Evolutionary conservation across 805 yeast species (phyloP).

Genomic region (Pichia nanzhaoensis): DNA sequence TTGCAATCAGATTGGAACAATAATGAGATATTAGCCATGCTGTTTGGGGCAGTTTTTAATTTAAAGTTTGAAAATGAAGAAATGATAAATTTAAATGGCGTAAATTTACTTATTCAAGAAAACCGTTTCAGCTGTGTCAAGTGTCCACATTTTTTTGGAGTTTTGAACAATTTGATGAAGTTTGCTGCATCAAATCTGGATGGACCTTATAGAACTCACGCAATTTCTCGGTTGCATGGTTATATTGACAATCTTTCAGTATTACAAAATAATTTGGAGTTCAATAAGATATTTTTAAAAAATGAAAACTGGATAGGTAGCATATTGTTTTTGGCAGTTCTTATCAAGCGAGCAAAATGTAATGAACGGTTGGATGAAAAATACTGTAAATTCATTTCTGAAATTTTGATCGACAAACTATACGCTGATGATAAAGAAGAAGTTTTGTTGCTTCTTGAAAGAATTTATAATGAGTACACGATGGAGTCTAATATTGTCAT

Average conservation of each 20-base stretch:
- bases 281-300: neutral
- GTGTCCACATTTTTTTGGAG: conserved; percentile 36
- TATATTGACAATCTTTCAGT: neutral
- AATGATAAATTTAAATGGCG: too few species aligned
- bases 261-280: neutral
- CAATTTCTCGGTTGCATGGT: neutral
- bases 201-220: neutral
- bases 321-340: conserved; percentile 1
- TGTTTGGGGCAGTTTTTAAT: conserved; percentile 44
- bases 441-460: conserved; percentile 9
- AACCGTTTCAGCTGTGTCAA: too few species aligned
- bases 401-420: conserved; percentile 13
- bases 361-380: neutral
- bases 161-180: conserved; percentile 16
- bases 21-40: conserved; percentile 35
- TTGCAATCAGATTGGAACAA: conserved; percentile 44
- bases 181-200: conserved; percentile 6
- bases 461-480: conserved; percentile 1
- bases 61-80: conserved; percentile 12
- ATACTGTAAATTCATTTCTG: conserved; percentile 3
- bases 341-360: neutral
- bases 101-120: too few species aligned
- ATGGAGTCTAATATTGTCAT: conserved; percentile 17
- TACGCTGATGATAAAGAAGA: conserved; percentile 3
- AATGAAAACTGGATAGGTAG: conserved; percentile 7